These are phyloP conservation scores for Globisporangium cylindrosporum DNA, from an alignment of 352 stramenopile genomes.

Conservation along the genomic window DNA sequence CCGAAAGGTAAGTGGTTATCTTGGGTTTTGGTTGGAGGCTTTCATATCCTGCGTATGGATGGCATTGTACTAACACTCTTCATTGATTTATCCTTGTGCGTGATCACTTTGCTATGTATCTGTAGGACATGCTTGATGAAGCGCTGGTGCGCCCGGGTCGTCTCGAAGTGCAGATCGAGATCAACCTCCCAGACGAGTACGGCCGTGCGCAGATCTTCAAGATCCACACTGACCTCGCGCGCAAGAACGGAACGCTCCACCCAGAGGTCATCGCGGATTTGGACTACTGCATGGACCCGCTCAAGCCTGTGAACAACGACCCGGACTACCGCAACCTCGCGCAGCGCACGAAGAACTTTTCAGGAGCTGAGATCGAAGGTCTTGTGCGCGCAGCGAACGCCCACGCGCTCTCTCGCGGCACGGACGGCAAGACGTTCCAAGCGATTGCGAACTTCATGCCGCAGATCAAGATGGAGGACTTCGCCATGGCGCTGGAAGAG, in stretches of 20 bases:
- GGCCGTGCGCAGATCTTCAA: conserved; percentile 97
- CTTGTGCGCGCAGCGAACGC: conserved; percentile 94
- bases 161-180: conserved; percentile 99
- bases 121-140: conserved; percentile 91
- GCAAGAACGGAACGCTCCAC: conserved; percentile 72
- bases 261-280: conserved; percentile 72
- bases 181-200: conserved; percentile 95
- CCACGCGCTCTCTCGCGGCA: conserved; percentile 79
- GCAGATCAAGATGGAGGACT: conserved; percentile 90
- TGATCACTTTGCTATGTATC: not conserved
- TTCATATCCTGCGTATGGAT: not conserved
- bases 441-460: conserved; percentile 76
- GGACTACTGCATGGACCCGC: conserved; percentile 66
- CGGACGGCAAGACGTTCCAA: conserved; percentile 82
- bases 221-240: conserved; percentile 94
- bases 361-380: conserved; percentile 97
- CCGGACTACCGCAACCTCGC: conserved; percentile 90
- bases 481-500: conserved; percentile 93
- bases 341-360: conserved; percentile 98
- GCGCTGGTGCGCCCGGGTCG: conserved; percentile 97
- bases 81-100: not conserved
- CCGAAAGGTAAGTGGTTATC: conserved; percentile 83
- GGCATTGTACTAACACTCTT: not conserved
- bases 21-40: not conserved
- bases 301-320: conserved; percentile 59